Evolutionary conservation across 2,329 filamentous ascomycete genomes (phyloP), one percentile per base, ranked within the genome.

Genomic region (Chaetomiaceae sp.): DNA sequence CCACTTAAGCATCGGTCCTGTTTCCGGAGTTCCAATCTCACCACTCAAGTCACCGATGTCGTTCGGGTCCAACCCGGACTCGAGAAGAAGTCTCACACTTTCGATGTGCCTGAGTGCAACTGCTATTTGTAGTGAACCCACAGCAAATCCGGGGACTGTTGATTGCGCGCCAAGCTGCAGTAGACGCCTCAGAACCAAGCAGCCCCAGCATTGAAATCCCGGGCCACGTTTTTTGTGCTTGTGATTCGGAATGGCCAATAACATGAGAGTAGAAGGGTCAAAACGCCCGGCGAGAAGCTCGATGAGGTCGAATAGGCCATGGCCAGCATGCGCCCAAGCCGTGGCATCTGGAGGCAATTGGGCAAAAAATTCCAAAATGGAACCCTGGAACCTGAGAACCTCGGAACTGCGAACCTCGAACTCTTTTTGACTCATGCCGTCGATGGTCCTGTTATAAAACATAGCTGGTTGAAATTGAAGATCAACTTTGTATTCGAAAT

Each of bases 41-140:
- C 51, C 51, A 9, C 29, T 8, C n/a, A 16, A 8, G 27, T 54
- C 46, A 10, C 51, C 51, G 2, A 49, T 20, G 14, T 48, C 41
- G 37, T 57, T 48, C 1, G 54, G 51, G 16, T 57, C 47, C 1
- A 52, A 13, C n/a, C 54, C 54, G 1, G 50, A 47, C 11, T 57
- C 51, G 14, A 57, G 50, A 1, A 57, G 38, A 3, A 57, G 11
- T 1, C 7, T 51, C 27, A 52, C 32, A 5, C 16, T 27, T 2
- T 8, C 20, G 4, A 32, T 1, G 38, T 53, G 37, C 9, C 8
- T 4, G 14, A 13, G 25, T 5, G 36, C 30, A 10, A 14, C 16
- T 14, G 50, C 50, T 4, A 53, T 27, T 10, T 53, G 50, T 5
- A 53, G 11, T 10, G 50, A 3, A 1, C 43, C 30, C 8, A 53